phyloP scores from a whole-genome alignment of 1,284 basidiomycete species.

The Apiotrichum gamsii region DNA sequence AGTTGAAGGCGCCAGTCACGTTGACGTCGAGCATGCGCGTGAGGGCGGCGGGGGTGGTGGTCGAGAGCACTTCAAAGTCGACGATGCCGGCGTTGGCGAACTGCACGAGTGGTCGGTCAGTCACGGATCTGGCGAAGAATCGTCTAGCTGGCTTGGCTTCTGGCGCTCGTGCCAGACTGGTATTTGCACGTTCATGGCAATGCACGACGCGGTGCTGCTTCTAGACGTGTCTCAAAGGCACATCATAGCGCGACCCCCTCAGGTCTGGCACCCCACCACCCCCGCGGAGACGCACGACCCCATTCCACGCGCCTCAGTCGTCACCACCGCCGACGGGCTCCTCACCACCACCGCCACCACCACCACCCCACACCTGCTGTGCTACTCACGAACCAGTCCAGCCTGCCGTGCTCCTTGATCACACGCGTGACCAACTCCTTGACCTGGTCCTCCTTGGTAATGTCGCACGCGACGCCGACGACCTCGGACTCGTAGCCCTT shows the following conservation, averaged over 20 bases:
- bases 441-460: slow-evolving; percentile 14
- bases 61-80: slow-evolving; percentile 12
- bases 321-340: too few relatives aligned
- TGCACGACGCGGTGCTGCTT: too few relatives aligned
- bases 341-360: too few relatives aligned
- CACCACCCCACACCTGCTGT: not conserved
- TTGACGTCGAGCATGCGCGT: slow-evolving; percentile 13
- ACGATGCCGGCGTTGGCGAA: slow-evolving; percentile 17
- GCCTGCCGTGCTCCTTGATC: slow-evolving; percentile 10
- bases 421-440: slow-evolving; percentile 10
- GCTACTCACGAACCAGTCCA: slow-evolving; percentile 16
- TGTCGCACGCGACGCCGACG: slow-evolving; percentile 7
- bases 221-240: too few relatives aligned
- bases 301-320: too few relatives aligned
- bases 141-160: too few relatives aligned
- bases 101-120: not conserved
- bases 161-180: too few relatives aligned
- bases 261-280: too few relatives aligned
- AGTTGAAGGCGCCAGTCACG: slow-evolving; percentile 12
- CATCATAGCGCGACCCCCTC: too few relatives aligned
- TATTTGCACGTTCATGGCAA: too few relatives aligned
- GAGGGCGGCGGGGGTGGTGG: slow-evolving; percentile 4
- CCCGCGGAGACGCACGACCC: too few relatives aligned
- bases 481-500: slow-evolving; percentile 8
- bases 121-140: not conserved